Evolutionary conservation across 441 rosid genomes (phyloP), one percentile per base, ranked within the genome.

Genomic region (Geranium incanum): DNA sequence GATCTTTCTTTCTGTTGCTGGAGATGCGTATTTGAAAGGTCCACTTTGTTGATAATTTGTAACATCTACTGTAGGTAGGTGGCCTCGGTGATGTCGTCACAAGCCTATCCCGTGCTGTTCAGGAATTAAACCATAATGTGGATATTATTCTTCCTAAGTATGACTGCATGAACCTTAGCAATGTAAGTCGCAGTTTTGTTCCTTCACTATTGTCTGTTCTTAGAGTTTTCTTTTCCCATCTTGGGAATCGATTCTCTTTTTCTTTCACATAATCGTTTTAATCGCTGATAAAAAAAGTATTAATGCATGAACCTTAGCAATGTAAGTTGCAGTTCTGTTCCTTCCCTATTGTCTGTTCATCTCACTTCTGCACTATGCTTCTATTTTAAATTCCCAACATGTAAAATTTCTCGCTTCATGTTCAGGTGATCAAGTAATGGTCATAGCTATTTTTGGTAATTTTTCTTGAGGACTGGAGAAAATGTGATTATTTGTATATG

Each of bases 81-180:
- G 99, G 99, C 67, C 84, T 95, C 57, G 99, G 97, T 72, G 97
- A 95, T 83, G 96, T 95, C 8, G 94, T 95, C 77, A 95, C 97
- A 76, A 87, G 99, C 85, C 89, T 95, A 66, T 95, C 99, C 70
- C 99, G 97, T 77, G 96, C 99, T 75, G 88, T 95, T 82, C 97
- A 92, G 85, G 97, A 92, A 66, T 77, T 92, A 79, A 88, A 90
- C 77, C 97, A 92, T 83, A 89, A 78, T 71, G 96, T 95, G 18
- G 89, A 92, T 77, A 81, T 95, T 74, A 82, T 95, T 80, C 86
- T 95, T 68, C 97, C 97, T 45, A 95, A 92, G 88, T 92, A 90
- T 80, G 92, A 95, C 77, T 92, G 99, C 80, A 71, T 88, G 88
- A 92, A 92, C 66, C 23, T 79, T 78, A 77, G 71, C 84, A 78